Base-by-base conservation (phyloP, 768 basidiomycete genomes). In the Mycena galericulata region DNA sequence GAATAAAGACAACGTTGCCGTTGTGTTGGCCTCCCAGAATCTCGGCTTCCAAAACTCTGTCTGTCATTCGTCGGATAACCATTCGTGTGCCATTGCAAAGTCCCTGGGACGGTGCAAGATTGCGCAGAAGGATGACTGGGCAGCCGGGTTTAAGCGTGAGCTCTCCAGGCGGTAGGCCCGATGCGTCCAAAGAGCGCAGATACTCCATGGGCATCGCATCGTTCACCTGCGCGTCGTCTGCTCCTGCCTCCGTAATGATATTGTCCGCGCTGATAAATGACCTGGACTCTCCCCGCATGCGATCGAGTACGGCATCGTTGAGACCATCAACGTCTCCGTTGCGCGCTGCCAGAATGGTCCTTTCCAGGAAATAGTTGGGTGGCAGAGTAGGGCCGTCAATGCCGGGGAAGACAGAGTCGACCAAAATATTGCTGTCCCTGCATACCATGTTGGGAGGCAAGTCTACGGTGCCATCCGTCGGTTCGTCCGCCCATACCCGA, bases 1-100 rank as follows among this genome's bases (percentile, higher is more conserved):
- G 83, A 51, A 85, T 84, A 47, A 84, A 72, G 1, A 71, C 79
- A 2, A 64, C 67, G n/a, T 82, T 53, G 2, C 83, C 81, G 65
- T 75, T 65, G 72, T 80, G 78, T 3, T 79, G 73, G 0, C 84
- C 83, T 14, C 81, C 81, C 2, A 85, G 46, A 14, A 85, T 66
- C 4, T 67, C 40, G 14, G 68, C 77, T 69, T 84, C 75, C 1
- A 86, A 51, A 5, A 81, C 72, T 11, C 75, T 41, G 1, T 40
- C 30, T 4, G 24, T 38, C 47, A 75, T 73, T 22, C 46, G 47
- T 22, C 50, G 68, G 0, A 80, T 26, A 32, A 78, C 62, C 71
- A 76, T 69, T 1, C 74, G 69, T 0, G 77, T 77, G 0, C 78
- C 78, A 72, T 80, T 79, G 58, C 79, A 80, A 1, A 81, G 71